phyloP scores from a whole-genome alignment of 306 rosid species.

The Vigna unguiculata region DNA sequence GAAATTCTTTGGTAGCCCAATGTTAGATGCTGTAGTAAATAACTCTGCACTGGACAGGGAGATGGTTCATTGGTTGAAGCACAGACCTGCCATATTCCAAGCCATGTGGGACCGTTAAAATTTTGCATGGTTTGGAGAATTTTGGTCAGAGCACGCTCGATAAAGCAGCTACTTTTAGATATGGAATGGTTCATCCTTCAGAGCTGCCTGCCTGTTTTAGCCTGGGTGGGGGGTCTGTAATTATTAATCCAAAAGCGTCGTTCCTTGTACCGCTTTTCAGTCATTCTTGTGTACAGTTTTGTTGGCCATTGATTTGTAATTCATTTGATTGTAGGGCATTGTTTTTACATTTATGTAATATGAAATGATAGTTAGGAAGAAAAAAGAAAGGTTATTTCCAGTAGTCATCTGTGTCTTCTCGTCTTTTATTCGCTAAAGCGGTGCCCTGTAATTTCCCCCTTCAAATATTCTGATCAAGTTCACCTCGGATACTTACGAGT shows the following conservation, averaged over 20 bases:
- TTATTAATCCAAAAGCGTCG: conserved; percentile 56
- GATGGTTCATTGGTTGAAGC: conserved; percentile 95
- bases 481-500: neutral
- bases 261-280: conserved; percentile 52
- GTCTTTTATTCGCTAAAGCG: conserved; percentile 12
- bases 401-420: conserved; percentile 34
- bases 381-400: conserved; percentile 33
- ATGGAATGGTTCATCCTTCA: conserved; percentile 63
- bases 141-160: conserved; percentile 44
- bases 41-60: conserved; percentile 77
- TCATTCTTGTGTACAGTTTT: conserved; percentile 87
- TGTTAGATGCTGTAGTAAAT: conserved; percentile 79
- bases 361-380: conserved; percentile 52
- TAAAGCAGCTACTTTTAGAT: conserved; percentile 44
- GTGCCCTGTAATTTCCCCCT: neutral
- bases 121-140: conserved; percentile 59
- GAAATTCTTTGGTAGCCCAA: conserved; percentile 88
- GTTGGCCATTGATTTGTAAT: conserved; percentile 65
- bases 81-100: conserved; percentile 81
- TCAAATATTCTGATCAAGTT: neutral
- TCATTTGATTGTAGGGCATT: conserved; percentile 68
- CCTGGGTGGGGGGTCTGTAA: conserved; percentile 70
- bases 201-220: conserved; percentile 71
- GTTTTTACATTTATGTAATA: conserved; percentile 59
- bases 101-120: conserved; percentile 84